Conservation (phyloP, 495 filamentous ascomycete genomes). For the Penicillium silybi region DNA sequence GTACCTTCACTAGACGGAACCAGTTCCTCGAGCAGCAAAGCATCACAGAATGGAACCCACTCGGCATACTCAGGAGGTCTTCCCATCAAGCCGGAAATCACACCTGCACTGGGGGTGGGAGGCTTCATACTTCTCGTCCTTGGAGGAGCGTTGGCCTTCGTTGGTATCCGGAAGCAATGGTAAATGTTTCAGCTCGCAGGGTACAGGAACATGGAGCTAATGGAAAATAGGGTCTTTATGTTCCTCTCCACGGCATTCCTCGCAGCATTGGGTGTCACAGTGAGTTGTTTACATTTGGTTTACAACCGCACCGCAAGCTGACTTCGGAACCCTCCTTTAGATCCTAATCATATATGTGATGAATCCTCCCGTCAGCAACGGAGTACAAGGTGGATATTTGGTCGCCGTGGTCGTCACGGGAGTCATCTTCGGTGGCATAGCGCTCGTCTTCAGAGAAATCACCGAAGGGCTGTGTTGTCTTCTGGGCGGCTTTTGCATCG, state of each 20-base stretch:
- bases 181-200: slow-evolving; percentile 14
- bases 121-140: slow-evolving; percentile 71
- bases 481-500: slow-evolving; percentile 80
- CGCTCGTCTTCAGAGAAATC: slow-evolving; percentile 78
- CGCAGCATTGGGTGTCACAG: slow-evolving; percentile 67
- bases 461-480: slow-evolving; percentile 85
- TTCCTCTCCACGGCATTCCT: slow-evolving; percentile 77
- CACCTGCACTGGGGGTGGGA: slow-evolving; percentile 73
- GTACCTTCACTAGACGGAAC: slow-evolving; percentile 19
- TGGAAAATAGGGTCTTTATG: slow-evolving; percentile 57
- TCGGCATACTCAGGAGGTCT: slow-evolving; percentile 38
- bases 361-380: slow-evolving; percentile 70
- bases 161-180: slow-evolving; percentile 84
- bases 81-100: slow-evolving; percentile 70
- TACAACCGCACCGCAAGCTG: slow-evolving; percentile 1
- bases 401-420: slow-evolving; percentile 77
- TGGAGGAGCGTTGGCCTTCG: slow-evolving; percentile 64
- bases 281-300: slow-evolving; percentile 21
- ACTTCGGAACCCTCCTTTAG: slow-evolving; percentile 22
- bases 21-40: background rate
- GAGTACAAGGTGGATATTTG: slow-evolving; percentile 83
- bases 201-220: background rate
- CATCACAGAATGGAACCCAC: slow-evolving; percentile 15
- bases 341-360: slow-evolving; percentile 89
- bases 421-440: slow-evolving; percentile 66